Evolutionary conservation across 495 filamentous ascomycete genomes (phyloP).

Genomic region (Lasiosphaeria hispida): DNA sequence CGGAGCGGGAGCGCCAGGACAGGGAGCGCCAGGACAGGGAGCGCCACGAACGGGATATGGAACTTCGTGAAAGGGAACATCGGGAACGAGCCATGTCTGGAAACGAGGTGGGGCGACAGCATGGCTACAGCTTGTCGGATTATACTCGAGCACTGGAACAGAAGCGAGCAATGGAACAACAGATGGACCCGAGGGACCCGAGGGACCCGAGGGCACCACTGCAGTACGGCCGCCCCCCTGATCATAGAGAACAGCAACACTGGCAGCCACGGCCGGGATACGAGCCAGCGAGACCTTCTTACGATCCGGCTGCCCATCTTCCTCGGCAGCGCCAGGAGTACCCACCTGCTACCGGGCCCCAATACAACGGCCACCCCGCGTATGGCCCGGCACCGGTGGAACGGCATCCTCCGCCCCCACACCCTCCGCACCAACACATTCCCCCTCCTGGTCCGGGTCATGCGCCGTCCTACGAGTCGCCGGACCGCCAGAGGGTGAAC

Average conservation of each 20-base stretch:
- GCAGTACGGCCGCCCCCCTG: constrained; percentile 39
- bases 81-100: constrained; percentile 41
- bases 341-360: constrained; percentile 37
- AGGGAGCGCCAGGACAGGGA: constrained; percentile 39
- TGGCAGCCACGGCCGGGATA: constrained; percentile 40
- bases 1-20: constrained; percentile 38
- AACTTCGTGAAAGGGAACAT: constrained; percentile 35
- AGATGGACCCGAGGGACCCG: constrained; percentile 27
- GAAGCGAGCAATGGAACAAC: constrained; percentile 25
- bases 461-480: constrained; percentile 48
- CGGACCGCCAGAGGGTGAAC: constrained; percentile 43
- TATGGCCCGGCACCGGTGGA: constrained; percentile 46
- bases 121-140: constrained; percentile 23
- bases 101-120: constrained; percentile 26
- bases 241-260: constrained; percentile 43
- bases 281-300: constrained; percentile 40
- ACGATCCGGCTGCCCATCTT: constrained; percentile 38
- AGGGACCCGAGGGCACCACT: too few species aligned
- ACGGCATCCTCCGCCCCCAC: constrained; percentile 45
- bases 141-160: constrained; percentile 35
- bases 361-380: constrained; percentile 45
- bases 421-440: constrained; percentile 40
- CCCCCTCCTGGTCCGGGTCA: constrained; percentile 37
- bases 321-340: constrained; percentile 43
- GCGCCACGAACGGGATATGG: constrained; percentile 34